phyloP scores from a whole-genome alignment of 139 green algal species.

The Asterochloris sp. region DNA sequence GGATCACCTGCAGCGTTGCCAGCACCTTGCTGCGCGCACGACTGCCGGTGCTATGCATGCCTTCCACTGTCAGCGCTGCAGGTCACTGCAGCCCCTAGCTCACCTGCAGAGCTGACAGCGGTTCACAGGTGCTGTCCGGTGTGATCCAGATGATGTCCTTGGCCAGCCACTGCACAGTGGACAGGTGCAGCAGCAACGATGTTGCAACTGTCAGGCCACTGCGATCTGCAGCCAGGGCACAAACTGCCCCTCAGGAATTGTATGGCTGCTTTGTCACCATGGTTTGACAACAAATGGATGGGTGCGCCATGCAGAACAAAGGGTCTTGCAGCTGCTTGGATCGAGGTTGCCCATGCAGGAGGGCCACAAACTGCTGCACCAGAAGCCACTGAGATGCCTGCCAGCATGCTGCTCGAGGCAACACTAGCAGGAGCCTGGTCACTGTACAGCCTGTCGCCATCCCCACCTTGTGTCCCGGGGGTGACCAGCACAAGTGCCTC shows the following conservation, averaged over 20 bases:
- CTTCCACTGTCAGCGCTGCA: neutral
- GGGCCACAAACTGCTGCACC: neutral
- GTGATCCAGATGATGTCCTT: conserved; percentile 73
- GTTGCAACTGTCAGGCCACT: conserved; percentile 1
- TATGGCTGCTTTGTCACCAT: neutral
- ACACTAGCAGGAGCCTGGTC: neutral
- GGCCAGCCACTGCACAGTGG: conserved; percentile 48
- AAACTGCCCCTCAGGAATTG: neutral
- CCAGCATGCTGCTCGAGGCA: neutral
- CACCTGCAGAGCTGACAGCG: conserved; percentile 25
- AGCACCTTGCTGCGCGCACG: neutral
- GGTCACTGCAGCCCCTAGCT: neutral
- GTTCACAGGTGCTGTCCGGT: conserved; percentile 45
- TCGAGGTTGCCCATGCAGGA: neutral
- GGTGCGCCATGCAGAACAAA: neutral
- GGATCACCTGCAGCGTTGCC: neutral
- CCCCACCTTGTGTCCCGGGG: conserved; percentile 11
- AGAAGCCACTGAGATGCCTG: neutral
- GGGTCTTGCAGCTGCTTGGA: neutral
- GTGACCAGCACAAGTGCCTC: conserved; percentile 61
- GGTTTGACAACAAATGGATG: neutral
- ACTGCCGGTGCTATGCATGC: neutral
- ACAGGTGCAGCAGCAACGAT: conserved; percentile 39
- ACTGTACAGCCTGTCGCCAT: neutral
- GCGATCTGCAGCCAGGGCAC: neutral